Percentiles rank a stretch among this genome's conserved stretches.
phyloP scores from a whole-genome alignment of 1,284 basidiomycete genomes.

The Ustilago shanxiensis region DNA sequence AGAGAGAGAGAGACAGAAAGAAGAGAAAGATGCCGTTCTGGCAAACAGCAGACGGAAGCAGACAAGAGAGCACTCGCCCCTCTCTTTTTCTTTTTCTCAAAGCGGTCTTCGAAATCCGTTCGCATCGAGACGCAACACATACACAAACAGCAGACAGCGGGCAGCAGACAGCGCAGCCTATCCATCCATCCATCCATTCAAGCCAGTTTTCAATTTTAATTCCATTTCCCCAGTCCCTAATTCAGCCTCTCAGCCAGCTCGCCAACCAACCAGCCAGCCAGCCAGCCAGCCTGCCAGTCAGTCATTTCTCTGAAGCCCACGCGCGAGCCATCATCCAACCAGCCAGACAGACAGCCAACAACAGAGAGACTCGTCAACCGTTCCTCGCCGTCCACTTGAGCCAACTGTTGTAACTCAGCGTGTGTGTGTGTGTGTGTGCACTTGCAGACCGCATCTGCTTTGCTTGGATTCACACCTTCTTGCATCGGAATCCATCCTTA shows the following conservation, averaged over 20 bases:
- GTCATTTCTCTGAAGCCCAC: too few species aligned
- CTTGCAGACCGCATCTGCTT: constrained; percentile 1
- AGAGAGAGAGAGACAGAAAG: neutral
- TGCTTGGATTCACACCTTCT: constrained; percentile 9
- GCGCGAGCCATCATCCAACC: too few species aligned
- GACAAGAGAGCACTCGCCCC: neutral
- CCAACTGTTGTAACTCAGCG: too few species aligned
- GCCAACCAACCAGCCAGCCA: too few species aligned
- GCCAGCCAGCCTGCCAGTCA: too few species aligned
- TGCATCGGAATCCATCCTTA: constrained; percentile 24
- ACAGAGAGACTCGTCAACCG: neutral
- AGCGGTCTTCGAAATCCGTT: constrained; percentile 7
- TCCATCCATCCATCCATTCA: neutral
- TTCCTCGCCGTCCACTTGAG: constrained; percentile 5
- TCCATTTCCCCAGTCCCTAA: too few species aligned
- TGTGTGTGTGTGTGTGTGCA: too few species aligned
- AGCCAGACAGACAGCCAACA: too few species aligned
- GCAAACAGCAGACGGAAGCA: neutral
- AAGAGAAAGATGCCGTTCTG: too few species aligned
- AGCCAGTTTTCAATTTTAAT: too few species aligned
- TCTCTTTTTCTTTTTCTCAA: neutral
- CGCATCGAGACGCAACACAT: constrained; percentile 2
- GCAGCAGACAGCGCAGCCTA: neutral
- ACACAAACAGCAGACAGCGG: neutral
- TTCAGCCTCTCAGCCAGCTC: too few species aligned